Evolutionary conservation across 164 flowering plant genomes (phyloP), one percentile per base, ranked within the genome.

Genomic region (Platanus orientalis): DNA sequence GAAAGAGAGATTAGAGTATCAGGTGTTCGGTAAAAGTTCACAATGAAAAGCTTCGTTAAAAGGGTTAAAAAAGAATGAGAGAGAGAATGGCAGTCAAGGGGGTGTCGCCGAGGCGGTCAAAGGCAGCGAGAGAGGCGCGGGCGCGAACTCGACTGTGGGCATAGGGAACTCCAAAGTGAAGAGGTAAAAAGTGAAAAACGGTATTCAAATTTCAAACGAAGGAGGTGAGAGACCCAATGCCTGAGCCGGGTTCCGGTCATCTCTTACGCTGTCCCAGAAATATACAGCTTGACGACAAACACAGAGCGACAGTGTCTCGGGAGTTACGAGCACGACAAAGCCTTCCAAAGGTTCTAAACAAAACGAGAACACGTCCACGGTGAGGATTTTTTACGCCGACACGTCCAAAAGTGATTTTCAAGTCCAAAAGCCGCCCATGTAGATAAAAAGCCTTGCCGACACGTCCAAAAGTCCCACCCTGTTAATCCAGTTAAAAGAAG

Each of bases 41-140:
- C 44, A 63, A 50, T 48, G n/a, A 50, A 28, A 23, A 57, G 39
- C 25, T 21, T 36, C 27, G 61, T 60, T 44, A 10, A 55, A 56
- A n/a, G n/a, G n/a, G n/a, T n/a, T n/a, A n/a, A n/a, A n/a, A n/a
- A n/a, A n/a, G n/a, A n/a, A n/a, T n/a, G n/a, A n/a, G n/a, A 16
- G 49, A 47, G 39, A 36, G 5, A 36, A 53, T n/a, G 27, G 63
- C 26, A 69, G 80, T 77, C 79, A 72, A 76, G 69, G 59, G 26
- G 44, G 55, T 23, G 84, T 64, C 72, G 78, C 72, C 86, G 84
- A 84, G 87, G 85, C 62, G 72, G 91, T 83, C 88, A 82, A 83
- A 83, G 86, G 47, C 73, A 45, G 75, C 45, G 76, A 67, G 76
- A 54, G 69, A 71, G 73, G 53, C n/a, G 71, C 62, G 74, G 70